Evolutionary conservation across 441 rosid genomes (phyloP).

Genomic region (Adansonia gregorii): DNA sequence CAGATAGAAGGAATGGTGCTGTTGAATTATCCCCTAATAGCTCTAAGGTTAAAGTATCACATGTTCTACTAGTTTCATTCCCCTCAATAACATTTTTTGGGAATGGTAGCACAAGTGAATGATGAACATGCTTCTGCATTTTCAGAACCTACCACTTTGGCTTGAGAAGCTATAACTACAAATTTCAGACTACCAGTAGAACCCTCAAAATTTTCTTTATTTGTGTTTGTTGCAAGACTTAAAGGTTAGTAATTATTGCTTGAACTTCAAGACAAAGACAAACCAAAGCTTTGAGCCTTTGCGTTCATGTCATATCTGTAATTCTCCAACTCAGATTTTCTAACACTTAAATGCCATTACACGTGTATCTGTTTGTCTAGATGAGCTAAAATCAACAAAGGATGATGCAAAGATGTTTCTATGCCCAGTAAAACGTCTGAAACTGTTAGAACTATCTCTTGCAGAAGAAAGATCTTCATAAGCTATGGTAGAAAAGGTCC

Average conservation of each 20-base stretch:
- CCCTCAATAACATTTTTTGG: conserved; percentile 34
- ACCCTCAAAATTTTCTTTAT: conserved; percentile 48
- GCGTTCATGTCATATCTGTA: conserved; percentile 55
- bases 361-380: conserved; percentile 60
- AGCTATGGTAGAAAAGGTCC: conserved; percentile 60
- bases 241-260: conserved; percentile 50
- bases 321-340: conserved; percentile 72
- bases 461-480: conserved; percentile 73
- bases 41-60: conserved; percentile 48
- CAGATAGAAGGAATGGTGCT: conserved; percentile 32
- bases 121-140: conserved; percentile 38
- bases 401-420: conserved; percentile 84
- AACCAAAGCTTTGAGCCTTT: conserved; percentile 63
- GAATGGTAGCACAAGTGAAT: conserved; percentile 25
- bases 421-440: conserved; percentile 81
- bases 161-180: conserved; percentile 44
- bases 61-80: conserved; percentile 39
- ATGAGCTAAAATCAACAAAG: conserved; percentile 73
- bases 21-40: conserved; percentile 46
- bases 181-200: conserved; percentile 39
- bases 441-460: conserved; percentile 68
- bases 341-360: conserved; percentile 42
- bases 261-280: conserved; percentile 64
- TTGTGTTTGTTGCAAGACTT: conserved; percentile 46
- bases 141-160: conserved; percentile 43